Base-by-base conservation (phyloP, 2,329 filamentous ascomycete genomes). In the Botrytis elliptica region DNA sequence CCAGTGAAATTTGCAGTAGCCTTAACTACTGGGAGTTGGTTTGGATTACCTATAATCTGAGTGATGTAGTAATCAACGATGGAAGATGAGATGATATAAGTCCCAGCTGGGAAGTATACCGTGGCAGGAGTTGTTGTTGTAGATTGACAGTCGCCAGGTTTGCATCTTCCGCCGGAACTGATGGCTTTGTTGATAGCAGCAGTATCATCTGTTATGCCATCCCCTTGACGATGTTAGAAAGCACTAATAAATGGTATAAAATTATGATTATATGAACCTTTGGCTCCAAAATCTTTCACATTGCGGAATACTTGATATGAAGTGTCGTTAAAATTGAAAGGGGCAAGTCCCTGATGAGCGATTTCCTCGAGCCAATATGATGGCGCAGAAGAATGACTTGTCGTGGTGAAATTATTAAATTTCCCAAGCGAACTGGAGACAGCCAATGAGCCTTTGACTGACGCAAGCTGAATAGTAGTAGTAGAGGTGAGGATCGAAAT, bases 121-220 rank as follows among this genome's bases (percentile, higher is more conserved):
- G 78, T 70, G 14, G 77, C 77, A 2, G 88, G 87, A 2, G 85
- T 86, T 0, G 82, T 86, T 0, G 88, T 88, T 7, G 84, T 82
- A 7, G 82, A 83, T n/a, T 78, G 76, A 75, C 85, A 79, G 16
- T 55, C 86, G 91, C 85, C 76, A 1, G 85, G 84, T 59, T 88
- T 82, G 46, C 78, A 80, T 65, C 77, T 71, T 29, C 60, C 70
- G 20, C 78, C 78, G 57, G 55, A 66, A 69, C 73, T 77, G 2
- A 80, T 78, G 12, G 77, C 79, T 40, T 84, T 82, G 84, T 97
- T 97, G 87, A 98, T 97, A 73, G 94, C 93, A 2, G 83, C 76
- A 0, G 94, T 97, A 80, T 97, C 94, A 81, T 98, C 95, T n/a
- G 91, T 92, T 0, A 85, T 82, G 14, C 90, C 77, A 78, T 91